These are phyloP conservation scores for Dendrobium officinale DNA, from an alignment of 106 monocot species.

Conservation along the genomic window DNA sequence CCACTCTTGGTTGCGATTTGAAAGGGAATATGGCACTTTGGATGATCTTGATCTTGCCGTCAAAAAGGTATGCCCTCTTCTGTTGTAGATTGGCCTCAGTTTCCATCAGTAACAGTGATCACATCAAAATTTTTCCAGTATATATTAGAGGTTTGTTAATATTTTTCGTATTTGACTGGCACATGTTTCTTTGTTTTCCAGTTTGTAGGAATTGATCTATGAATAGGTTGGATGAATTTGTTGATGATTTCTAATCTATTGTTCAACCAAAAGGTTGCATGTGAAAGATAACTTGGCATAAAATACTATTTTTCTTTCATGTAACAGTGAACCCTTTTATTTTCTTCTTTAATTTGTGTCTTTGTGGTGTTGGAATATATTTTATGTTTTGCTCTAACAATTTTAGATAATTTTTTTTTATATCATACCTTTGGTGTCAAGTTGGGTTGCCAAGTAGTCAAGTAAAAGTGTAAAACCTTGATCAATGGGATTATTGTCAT, in stretches of 20 bases:
- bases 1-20: slow-evolving; percentile 85
- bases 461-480: too few species aligned
- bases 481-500: too few species aligned
- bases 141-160: not conserved
- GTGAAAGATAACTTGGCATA: not conserved
- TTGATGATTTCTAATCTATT: not conserved
- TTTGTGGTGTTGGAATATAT: not conserved
- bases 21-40: slow-evolving; percentile 81
- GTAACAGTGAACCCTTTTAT: not conserved
- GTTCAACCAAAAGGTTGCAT: not conserved
- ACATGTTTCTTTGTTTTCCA: not conserved
- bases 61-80: slow-evolving; percentile 53
- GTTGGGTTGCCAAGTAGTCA: not conserved
- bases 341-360: not conserved
- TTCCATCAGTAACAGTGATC: not conserved
- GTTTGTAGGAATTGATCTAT: not conserved
- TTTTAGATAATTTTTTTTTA: not conserved
- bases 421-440: not conserved
- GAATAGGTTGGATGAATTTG: not conserved
- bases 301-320: not conserved
- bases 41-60: slow-evolving; percentile 79
- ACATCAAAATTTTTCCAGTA: not conserved
- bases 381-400: not conserved
- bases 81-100: not conserved
- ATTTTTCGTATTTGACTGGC: not conserved